These are phyloP conservation scores for Citrullus colocynthis DNA, from an alignment of 306 rosid species.

Conservation along the genomic window DNA sequence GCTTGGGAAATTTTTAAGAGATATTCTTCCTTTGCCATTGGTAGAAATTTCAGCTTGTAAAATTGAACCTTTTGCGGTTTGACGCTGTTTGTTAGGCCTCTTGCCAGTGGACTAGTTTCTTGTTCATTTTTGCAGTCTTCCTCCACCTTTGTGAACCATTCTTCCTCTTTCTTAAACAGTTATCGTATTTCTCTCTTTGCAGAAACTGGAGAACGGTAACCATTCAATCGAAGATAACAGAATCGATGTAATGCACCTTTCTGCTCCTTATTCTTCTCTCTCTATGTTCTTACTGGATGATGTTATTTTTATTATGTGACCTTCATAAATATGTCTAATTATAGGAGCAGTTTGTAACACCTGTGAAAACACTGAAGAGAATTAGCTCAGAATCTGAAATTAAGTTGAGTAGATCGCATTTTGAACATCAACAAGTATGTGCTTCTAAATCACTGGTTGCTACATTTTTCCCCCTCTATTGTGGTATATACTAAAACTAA, in stretches of 20 bases:
- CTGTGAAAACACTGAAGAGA: conserved; percentile 36
- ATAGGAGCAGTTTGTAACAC: conserved; percentile 32
- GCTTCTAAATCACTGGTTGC: conserved; percentile 7
- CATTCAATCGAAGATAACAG: conserved; percentile 50
- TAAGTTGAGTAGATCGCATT: conserved; percentile 72
- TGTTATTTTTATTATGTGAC: not conserved
- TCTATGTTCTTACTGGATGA: not conserved
- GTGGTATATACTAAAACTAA: not conserved
- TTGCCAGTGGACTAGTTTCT: not conserved
- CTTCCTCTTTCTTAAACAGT: not conserved
- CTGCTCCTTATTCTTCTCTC: conserved; percentile 1
- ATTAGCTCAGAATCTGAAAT: conserved; percentile 78
- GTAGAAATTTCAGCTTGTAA: not conserved
- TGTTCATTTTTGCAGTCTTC: not conserved
- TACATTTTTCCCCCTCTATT: not conserved
- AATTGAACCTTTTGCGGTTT: not conserved
- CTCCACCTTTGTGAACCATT: not conserved
- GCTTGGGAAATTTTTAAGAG: not conserved
- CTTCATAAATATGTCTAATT: not conserved
- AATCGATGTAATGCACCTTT: conserved; percentile 32
- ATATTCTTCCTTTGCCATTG: not conserved
- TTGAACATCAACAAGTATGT: conserved; percentile 92
- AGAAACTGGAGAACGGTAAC: conserved; percentile 83
- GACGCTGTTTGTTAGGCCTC: not conserved
- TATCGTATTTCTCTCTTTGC: conserved; percentile 14